A percentile compares a stretch with the other conserved stretches of the same genome.
Evolutionary conservation across 768 basidiomycete species (phyloP).

Genomic region (Fomitopsis serialis): DNA sequence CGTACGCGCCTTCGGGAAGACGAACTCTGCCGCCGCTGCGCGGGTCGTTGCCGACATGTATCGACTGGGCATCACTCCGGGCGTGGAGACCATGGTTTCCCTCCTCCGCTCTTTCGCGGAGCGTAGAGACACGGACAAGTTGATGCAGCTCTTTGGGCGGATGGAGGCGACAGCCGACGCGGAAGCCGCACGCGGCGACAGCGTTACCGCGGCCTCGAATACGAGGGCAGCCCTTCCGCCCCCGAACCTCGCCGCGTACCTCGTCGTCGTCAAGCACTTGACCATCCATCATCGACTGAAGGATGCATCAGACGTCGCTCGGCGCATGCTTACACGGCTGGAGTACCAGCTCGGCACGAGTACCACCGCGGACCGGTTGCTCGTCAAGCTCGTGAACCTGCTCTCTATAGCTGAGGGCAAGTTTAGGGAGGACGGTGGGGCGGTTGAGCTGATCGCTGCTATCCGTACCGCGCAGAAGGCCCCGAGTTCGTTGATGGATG

Average conservation of each 20-base stretch:
- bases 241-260: conserved; percentile 27
- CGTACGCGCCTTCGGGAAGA: conserved; percentile 33
- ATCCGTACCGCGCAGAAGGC: too few species aligned
- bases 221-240: not conserved
- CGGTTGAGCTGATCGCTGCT: too few species aligned
- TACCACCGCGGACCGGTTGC: not conserved
- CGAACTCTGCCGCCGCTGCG: conserved; percentile 28
- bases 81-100: conserved; percentile 43
- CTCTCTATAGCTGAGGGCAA: not conserved
- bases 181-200: conserved; percentile 9
- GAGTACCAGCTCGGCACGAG: conserved; percentile 22
- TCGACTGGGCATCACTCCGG: conserved; percentile 38
- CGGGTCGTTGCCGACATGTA: conserved; percentile 51
- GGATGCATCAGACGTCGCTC: conserved; percentile 28
- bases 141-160: conserved; percentile 36
- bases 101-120: conserved; percentile 42
- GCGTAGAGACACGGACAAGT: conserved; percentile 27
- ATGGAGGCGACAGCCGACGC: conserved; percentile 28
- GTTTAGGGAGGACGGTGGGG: too few species aligned
- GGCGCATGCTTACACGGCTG: conserved; percentile 17
- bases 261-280: conserved; percentile 26
- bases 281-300: conserved; percentile 9
- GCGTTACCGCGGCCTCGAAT: not conserved
- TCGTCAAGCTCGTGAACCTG: not conserved
- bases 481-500: too few species aligned